Evolutionary conservation across 2,329 filamentous ascomycete genomes (phyloP).

Genomic region (Aureobasidium sp.): DNA sequence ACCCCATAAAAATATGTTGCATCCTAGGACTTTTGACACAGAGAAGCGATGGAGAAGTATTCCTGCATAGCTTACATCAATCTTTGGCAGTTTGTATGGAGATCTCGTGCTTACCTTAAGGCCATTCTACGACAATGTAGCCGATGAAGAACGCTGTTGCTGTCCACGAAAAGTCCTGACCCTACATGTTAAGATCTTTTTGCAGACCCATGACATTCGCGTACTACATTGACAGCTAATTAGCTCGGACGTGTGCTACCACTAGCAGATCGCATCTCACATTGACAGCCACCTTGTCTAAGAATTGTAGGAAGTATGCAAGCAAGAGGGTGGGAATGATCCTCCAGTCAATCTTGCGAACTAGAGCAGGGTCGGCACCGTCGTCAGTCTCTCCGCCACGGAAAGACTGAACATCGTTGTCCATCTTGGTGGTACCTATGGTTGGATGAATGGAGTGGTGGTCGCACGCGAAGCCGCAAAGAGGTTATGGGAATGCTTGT

Average conservation of each 20-base stretch:
- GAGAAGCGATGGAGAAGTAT: conserved; percentile 42
- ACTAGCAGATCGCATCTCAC: conserved; percentile 32
- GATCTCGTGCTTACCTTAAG: conserved; percentile 41
- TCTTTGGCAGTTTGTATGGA: neutral
- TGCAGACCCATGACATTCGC: conserved; percentile 57
- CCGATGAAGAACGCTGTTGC: conserved; percentile 57
- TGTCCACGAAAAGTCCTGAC: conserved; percentile 55
- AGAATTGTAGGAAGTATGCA: conserved; percentile 55
- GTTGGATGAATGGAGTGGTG: neutral
- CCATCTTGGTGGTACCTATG: neutral
- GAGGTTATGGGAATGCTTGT: neutral
- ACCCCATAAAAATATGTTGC: conserved; percentile 52
- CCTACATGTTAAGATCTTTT: conserved; percentile 45
- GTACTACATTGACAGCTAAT: conserved; percentile 38
- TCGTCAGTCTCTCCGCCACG: neutral
- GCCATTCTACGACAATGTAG: conserved; percentile 51
- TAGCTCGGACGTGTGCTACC: neutral
- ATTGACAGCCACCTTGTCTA: conserved; percentile 58
- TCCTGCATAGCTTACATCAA: conserved; percentile 38
- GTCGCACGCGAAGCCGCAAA: neutral
- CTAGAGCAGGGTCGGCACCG: neutral
- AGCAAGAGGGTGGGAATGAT: conserved; percentile 3
- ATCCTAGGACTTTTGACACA: conserved; percentile 46
- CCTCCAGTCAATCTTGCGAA: conserved; percentile 1
- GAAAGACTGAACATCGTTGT: neutral